Percentiles rank a stretch among this genome's conserved stretches.
Evolutionary conservation across 331 rosid genomes (phyloP).

Genomic region (Stylosanthes scabra): DNA sequence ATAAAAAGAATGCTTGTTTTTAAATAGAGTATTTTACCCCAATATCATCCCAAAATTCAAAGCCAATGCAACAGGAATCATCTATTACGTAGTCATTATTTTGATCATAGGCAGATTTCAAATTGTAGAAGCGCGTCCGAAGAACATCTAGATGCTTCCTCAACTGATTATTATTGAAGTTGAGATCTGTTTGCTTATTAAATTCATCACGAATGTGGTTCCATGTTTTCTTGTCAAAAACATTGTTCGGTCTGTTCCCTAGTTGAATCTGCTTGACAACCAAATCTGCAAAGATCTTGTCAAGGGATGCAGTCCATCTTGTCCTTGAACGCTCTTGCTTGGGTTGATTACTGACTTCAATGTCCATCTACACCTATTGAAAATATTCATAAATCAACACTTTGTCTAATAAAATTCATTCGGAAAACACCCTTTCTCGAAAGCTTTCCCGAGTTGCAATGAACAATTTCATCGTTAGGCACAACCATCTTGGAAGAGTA

Average conservation of each 20-base stretch:
- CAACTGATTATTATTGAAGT: conserved; percentile 87
- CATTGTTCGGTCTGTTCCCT: conserved; percentile 80
- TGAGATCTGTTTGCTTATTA: conserved; percentile 77
- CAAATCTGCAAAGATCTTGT: conserved; percentile 88
- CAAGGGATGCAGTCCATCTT: conserved; percentile 91
- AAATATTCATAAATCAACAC: conserved; percentile 32
- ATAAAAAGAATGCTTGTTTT: conserved; percentile 1
- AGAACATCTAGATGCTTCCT: conserved; percentile 93
- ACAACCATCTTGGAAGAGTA: background rate
- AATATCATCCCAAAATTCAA: conserved; percentile 75
- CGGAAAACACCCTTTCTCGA: conserved; percentile 10
- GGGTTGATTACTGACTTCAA: conserved; percentile 54
- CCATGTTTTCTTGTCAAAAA: conserved; percentile 91
- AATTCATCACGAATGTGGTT: conserved; percentile 81
- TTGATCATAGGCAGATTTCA: conserved; percentile 76
- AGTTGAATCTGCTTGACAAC: conserved; percentile 84
- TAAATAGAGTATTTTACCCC: conserved; percentile 55
- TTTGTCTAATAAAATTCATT: conserved; percentile 29
- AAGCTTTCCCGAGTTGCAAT: conserved; percentile 33
- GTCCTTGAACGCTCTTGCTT: conserved; percentile 92
- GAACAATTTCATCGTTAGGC: conserved; percentile 8
- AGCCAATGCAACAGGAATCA: conserved; percentile 70
- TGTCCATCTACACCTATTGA: conserved; percentile 61
- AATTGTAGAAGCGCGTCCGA: conserved; percentile 72
- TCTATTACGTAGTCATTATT: conserved; percentile 68